Evolutionary conservation across 2,329 filamentous ascomycete genomes (phyloP).

Genomic region (Dactylellina parvicollis): DNA sequence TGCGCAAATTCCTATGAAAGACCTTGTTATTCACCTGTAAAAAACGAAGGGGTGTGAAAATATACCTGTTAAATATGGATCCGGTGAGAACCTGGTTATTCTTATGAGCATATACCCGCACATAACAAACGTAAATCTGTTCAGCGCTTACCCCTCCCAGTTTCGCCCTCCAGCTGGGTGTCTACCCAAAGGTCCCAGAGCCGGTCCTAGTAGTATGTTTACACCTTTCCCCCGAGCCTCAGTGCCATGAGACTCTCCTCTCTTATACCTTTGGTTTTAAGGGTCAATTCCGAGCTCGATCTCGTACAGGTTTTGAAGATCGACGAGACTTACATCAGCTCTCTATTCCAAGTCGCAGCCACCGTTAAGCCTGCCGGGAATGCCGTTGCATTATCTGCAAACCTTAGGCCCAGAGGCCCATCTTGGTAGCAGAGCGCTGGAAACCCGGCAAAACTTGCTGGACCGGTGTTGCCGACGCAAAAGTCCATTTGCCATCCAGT

Average conservation of each 20-base stretch:
- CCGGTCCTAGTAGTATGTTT: constrained; percentile 80
- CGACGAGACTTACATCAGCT: constrained; percentile 71
- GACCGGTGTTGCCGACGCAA: constrained; percentile 72
- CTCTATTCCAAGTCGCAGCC: constrained; percentile 84
- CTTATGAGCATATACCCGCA: not conserved
- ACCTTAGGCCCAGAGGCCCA: constrained; percentile 82
- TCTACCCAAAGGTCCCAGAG: constrained; percentile 15
- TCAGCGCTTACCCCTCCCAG: constrained; percentile 17
- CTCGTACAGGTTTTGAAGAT: not conserved
- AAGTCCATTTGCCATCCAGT: constrained; percentile 58
- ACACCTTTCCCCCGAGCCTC: constrained; percentile 77
- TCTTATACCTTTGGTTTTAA: constrained; percentile 13
- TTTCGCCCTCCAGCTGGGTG: constrained; percentile 35
- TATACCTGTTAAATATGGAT: constrained; percentile 24
- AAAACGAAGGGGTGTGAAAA: not conserved
- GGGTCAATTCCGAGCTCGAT: not conserved
- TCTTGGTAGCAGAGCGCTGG: constrained; percentile 72
- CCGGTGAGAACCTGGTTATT: constrained; percentile 14
- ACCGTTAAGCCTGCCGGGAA: constrained; percentile 90
- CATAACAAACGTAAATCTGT: no score
- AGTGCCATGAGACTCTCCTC: constrained; percentile 57
- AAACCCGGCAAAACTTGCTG: constrained; percentile 58
- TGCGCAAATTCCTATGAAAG: constrained; percentile 27
- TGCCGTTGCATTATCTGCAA: constrained; percentile 82
- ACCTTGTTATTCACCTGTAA: not conserved